Base-by-base conservation (phyloP, 2,329 filamentous ascomycete genomes). In the Colletotrichum sp. region DNA sequence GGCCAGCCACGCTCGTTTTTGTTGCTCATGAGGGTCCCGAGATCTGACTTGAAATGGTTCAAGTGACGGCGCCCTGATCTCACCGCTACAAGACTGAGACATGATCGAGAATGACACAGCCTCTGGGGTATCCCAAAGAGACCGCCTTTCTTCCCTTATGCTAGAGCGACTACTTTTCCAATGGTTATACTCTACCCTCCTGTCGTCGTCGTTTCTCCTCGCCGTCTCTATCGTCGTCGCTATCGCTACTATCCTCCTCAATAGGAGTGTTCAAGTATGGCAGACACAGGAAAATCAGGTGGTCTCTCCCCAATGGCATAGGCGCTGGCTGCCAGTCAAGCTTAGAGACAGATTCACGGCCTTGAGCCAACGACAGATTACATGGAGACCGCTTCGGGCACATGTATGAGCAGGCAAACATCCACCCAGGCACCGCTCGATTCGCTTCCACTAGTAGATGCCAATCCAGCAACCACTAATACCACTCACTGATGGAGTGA, bases 21-120 rank as follows among this genome's bases (percentile, higher is more conserved):
- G 31, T 31, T 34, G 29, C 13, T 18, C 38, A 27, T 15, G 64
- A 62, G 16, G 29, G 57, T 31, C 64, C 55, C 43, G 54, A 69
- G 33, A 68, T 68, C 24, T 47, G 54, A 47, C 54, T 34, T 63
- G 18, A 54, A 43, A n/a, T 33, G 24, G 64, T 24, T 31, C 13
- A 57, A 38, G 67, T 70, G 47, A 58, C 59, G 43, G 21, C 47
- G 66, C 58, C 70, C 69, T 58, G 58, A 70, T 72, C 59, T 73
- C 67, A 59, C 70, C 61, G 61, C 38, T 38, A 38, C 59, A 54
- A 29, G 31, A 34, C 33, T 71, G 55, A 71, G 71, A 73, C 68
- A 73, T 13, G 27, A 12, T 31, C 21, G 33, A 65, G 38, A 27
- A 18, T 29, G 55, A 65, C 18, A 55, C 36, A 21, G 15, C 21